Percentiles rank a stretch among this genome's conserved stretches.
These are phyloP conservation scores for Mycosphaerella sp. DNA, from an alignment of 2,329 filamentous ascomycete genomes.

Conservation along the genomic window DNA sequence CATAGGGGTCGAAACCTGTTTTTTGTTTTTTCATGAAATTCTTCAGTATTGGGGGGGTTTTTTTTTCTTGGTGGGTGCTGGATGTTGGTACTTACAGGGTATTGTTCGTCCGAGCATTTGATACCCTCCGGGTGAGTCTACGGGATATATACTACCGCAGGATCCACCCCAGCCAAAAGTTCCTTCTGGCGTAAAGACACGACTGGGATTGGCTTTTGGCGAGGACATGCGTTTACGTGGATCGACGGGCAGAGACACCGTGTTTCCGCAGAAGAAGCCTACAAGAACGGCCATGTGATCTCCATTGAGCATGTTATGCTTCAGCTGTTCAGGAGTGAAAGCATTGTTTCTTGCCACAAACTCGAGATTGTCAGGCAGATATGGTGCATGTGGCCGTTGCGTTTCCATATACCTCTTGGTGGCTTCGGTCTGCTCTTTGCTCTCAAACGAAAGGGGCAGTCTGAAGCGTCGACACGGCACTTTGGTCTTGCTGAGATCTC, in stretches of 20 bases:
- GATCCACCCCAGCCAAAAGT: constrained; percentile 52
- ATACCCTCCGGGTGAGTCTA: constrained; percentile 53
- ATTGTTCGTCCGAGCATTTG: constrained; percentile 43
- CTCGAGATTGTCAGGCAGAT: constrained; percentile 56
- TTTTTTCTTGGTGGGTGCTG: background rate
- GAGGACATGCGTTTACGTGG: constrained; percentile 49
- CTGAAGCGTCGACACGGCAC: constrained; percentile 40
- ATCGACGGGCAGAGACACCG: constrained; percentile 49
- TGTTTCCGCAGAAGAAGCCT: constrained; percentile 52
- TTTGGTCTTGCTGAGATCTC: constrained; percentile 38
- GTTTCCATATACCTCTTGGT: constrained; percentile 57
- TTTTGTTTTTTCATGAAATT: too few species aligned
- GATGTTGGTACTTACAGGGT: constrained; percentile 4
- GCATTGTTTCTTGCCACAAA: constrained; percentile 54
- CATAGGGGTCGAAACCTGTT: constrained; percentile 49
- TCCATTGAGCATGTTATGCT: constrained; percentile 47
- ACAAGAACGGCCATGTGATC: constrained; percentile 50
- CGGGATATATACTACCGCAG: constrained; percentile 51
- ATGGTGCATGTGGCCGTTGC: constrained; percentile 55
- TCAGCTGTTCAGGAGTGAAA: constrained; percentile 45
- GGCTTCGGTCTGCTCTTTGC: constrained; percentile 44
- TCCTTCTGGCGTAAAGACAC: constrained; percentile 53
- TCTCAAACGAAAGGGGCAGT: constrained; percentile 41
- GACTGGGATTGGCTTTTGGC: constrained; percentile 53
- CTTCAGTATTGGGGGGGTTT: background rate